Percentiles rank a stretch among this genome's conserved stretches.
Evolutionary conservation across 2,329 filamentous ascomycete species (phyloP).

Genomic region (Arthrobotrys sphaeroides): DNA sequence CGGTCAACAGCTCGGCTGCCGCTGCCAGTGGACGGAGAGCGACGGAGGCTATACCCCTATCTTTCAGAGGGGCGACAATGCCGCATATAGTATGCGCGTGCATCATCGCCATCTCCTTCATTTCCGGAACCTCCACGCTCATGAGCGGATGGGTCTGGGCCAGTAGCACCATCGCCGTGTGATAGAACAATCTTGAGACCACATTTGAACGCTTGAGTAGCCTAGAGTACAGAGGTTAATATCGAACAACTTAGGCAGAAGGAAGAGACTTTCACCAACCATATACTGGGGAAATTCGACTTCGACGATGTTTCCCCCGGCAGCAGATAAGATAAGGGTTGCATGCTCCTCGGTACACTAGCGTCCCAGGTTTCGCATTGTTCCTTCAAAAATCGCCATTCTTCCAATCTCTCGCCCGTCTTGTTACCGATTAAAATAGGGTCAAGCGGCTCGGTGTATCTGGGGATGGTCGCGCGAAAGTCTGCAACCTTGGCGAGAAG

Average conservation of each 20-base stretch:
- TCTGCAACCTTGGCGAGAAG: slow-evolving; percentile 87
- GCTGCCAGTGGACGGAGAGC: slow-evolving; percentile 82
- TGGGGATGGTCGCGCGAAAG: slow-evolving; percentile 74
- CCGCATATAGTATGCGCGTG: slow-evolving; percentile 89
- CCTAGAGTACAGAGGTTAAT: slow-evolving; percentile 59
- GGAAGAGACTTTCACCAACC: slow-evolving; percentile 66
- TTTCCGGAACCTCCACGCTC: slow-evolving; percentile 70
- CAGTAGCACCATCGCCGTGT: slow-evolving; percentile 83
- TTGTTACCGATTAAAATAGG: slow-evolving; percentile 54
- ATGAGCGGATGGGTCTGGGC: slow-evolving; percentile 80
- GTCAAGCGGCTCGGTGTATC: slow-evolving; percentile 58
- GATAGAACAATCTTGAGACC: slow-evolving; percentile 85
- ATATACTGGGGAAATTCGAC: slow-evolving; percentile 85
- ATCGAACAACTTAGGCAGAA: not conserved
- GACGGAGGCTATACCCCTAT: slow-evolving; percentile 79
- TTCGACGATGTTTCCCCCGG: slow-evolving; percentile 73
- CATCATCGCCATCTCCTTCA: slow-evolving; percentile 74
- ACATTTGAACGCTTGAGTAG: slow-evolving; percentile 83
- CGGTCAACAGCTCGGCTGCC: slow-evolving; percentile 76
- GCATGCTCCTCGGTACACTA: slow-evolving; percentile 83
- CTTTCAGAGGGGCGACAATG: slow-evolving; percentile 84
- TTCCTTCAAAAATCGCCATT: slow-evolving; percentile 83
- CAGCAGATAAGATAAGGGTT: slow-evolving; percentile 80
- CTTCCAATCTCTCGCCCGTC: slow-evolving; percentile 67
- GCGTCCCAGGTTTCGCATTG: slow-evolving; percentile 85